These are phyloP conservation scores for Termitomyces sp. DNA, from an alignment of 768 basidiomycete genomes.

Conservation along the genomic window DNA sequence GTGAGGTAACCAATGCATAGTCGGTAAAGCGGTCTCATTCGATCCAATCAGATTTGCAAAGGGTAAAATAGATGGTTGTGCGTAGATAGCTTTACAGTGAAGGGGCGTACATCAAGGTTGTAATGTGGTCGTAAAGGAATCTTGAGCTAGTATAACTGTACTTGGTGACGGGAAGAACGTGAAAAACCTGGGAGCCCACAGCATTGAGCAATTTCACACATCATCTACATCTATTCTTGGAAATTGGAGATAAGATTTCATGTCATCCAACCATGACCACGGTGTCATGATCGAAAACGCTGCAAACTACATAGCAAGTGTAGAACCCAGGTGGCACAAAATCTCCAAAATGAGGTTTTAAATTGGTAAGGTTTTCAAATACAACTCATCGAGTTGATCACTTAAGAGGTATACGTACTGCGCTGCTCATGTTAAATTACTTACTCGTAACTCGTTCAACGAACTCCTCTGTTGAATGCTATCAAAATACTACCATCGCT, in stretches of 20 bases:
- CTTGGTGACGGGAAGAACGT: neutral
- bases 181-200: neutral
- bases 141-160: conserved; percentile 1
- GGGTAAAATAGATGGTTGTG: conserved; percentile 5
- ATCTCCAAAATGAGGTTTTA: too few species aligned
- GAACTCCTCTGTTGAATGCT: too few species aligned
- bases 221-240: conserved; percentile 1
- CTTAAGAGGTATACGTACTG: too few species aligned
- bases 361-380: too few species aligned
- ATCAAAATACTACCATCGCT: too few species aligned
- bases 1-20: conserved; percentile 14
- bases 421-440: too few species aligned
- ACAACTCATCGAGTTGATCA: too few species aligned
- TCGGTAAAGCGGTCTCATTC: conserved; percentile 10
- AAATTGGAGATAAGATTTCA: conserved; percentile 11
- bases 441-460: too few species aligned
- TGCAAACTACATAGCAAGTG: too few species aligned
- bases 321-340: too few species aligned
- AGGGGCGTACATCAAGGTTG: conserved; percentile 16
- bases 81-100: conserved; percentile 1
- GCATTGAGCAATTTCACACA: conserved; percentile 8
- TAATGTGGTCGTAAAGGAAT: conserved; percentile 14
- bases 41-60: neutral
- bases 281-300: too few species aligned
- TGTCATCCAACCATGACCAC: neutral